Conservation (phyloP, 345 rosid species). For the Eucalyptus pumila region DNA sequence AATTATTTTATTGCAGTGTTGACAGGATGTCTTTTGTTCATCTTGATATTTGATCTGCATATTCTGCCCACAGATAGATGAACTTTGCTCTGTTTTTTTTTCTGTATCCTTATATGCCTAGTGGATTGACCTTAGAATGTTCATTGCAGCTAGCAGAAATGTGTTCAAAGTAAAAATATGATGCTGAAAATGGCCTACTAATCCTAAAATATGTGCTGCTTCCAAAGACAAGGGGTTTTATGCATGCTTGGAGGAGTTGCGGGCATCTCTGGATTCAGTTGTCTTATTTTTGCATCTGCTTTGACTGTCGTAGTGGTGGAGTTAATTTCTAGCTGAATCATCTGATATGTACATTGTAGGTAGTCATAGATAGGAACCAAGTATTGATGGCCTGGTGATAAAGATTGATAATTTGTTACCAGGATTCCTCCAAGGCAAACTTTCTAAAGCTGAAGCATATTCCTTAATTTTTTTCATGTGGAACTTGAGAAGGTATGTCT, state of each 20-base stretch:
- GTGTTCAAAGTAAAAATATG: slow-evolving; percentile 43
- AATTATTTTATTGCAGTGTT: neutral
- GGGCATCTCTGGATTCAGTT: slow-evolving; percentile 68
- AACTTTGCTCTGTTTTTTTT: neutral
- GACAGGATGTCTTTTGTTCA: neutral
- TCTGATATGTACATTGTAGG: neutral
- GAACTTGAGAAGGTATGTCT: neutral
- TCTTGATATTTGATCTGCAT: neutral
- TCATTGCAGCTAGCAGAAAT: slow-evolving; percentile 55
- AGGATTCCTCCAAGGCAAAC: neutral
- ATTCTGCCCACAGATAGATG: neutral
- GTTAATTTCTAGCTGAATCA: neutral
- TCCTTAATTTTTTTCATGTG: neutral
- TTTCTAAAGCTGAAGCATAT: neutral
- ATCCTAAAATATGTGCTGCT: slow-evolving; percentile 48
- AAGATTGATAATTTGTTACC: neutral
- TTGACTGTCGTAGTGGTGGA: neutral
- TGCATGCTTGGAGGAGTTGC: slow-evolving; percentile 56
- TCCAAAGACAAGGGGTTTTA: slow-evolving; percentile 69
- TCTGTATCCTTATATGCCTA: neutral
- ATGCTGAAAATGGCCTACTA: slow-evolving; percentile 55
- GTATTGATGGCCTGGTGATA: neutral
- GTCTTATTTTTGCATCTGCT: neutral
- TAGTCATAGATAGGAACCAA: neutral
- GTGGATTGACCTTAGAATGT: neutral